Evolutionary conservation across 495 filamentous ascomycete species (phyloP), one percentile per base, ranked within the genome.

Genomic region (Daldinia vernicosa): DNA sequence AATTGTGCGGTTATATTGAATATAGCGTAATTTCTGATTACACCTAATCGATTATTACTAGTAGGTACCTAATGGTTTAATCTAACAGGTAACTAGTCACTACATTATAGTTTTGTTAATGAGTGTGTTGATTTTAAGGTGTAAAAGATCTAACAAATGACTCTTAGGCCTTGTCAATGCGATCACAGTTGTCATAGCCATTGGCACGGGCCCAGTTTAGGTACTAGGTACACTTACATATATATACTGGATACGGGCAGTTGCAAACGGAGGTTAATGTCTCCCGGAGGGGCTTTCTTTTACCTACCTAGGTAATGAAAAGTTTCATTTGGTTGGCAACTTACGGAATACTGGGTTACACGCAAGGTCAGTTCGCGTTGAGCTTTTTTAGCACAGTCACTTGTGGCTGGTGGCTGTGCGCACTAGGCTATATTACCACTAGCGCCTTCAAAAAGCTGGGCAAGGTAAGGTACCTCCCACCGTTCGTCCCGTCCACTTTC

Each of bases 401-500:
- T 61, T 61, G 70, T 73, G 70, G 70, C 70, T 73, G 33, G 65
- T 62, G 52, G 4, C n/a, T 43, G 30, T 47, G 43, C 43, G 22
- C 19, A 22, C 70, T 69, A 69, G 45, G 14, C 56, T 11, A 17
- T 3, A 35, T 60, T 27, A 2, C 33, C 19, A 60, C 51, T 73
- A 73, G 70, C 45, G 51, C 39, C 37, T 30, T 63, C 9, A 69
- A 66, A 69, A 66, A 66, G 57, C 66, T 66, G 61, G 61, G 51
- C 70, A 68, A 69, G 70, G 66, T 69, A 73, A 73, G 61, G 66
- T 72, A 72, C 66, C 70, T 69, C 60, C 62, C 62, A 66, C 70
- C 61, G 61, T 65, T 60, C 70, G 70, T 73, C 70, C 70, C 70
- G 70, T 73, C 70, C 70, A 73, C 70, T 73, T 73, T 74, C 75